Base-by-base conservation (phyloP, 306 rosid genomes). In the Cyamopsis tetragonoloba region DNA sequence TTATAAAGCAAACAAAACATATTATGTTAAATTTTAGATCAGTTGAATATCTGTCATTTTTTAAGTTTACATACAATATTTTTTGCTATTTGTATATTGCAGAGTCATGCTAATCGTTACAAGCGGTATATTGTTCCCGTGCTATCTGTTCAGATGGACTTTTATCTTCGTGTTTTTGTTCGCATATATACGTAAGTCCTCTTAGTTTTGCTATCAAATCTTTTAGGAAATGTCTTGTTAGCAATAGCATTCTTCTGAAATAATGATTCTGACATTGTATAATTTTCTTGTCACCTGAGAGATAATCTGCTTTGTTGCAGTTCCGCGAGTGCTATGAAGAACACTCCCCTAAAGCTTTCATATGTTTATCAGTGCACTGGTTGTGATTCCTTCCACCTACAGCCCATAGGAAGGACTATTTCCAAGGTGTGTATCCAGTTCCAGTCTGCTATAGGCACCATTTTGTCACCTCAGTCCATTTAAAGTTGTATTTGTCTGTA, bases 31-130 rank as follows among this genome's bases (percentile, higher is more conserved):
- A 38, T 30, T 64, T 51, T 30, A 22, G 49, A 19, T 50, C 32
- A 49, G 30, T 15, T 46, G 30, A 49, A 37, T 42, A 28, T 32
- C 51, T 18, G 0, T 55, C 10, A 28, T 0, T 8, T 6, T 32
- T 55, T 18, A 32, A 26, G 6, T 38, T 14, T 31, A 12, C 28
- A 41, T 20, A 22, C 35, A 39, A 47, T 31, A 41, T 17, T 56
- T 60, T 72, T 68, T 70, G 31, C 44, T 78, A 57, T 71, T 35
- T 58, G 23, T 82, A 56, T n/a, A 51, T 61, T 86, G 89, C 86
- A 95, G 99, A 88, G 97, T 57, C 99, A 95, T 70, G 99, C 99
- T 17, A 95, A 95, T 70, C 87, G 97, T n/a, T 95, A 95, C 83
- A 95, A 95, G 72, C 81, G 99, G 51, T 91, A 95, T 78, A 88